Conservation (phyloP, 2,329 filamentous ascomycete species). For the Daldinia sp. region DNA sequence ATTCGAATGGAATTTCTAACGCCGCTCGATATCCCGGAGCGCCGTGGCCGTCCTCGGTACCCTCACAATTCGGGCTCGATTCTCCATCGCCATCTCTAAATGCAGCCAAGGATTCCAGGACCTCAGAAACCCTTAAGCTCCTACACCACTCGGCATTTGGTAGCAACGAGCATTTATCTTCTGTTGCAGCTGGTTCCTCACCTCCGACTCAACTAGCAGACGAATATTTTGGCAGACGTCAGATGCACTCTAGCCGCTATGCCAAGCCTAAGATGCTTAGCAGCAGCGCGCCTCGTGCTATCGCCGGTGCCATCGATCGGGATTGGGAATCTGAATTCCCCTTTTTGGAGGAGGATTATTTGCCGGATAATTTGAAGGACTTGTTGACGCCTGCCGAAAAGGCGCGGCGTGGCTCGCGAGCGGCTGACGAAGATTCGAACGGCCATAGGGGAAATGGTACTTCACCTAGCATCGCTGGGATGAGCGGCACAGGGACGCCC, state of each 20-base stretch:
- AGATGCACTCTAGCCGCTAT: slow-evolving; percentile 74
- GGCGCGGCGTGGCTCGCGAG: slow-evolving; percentile 68
- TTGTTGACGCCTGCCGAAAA: slow-evolving; percentile 73
- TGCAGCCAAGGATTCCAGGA: slow-evolving; percentile 66
- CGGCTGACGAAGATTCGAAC: slow-evolving; percentile 60
- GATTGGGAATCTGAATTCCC: slow-evolving; percentile 75
- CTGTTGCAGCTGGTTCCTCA: slow-evolving; percentile 51
- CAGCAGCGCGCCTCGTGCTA: slow-evolving; percentile 72
- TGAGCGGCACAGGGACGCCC: slow-evolving; percentile 51
- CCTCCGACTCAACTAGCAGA: slow-evolving; percentile 51
- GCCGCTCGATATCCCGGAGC: slow-evolving; percentile 81
- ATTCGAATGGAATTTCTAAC: slow-evolving; percentile 93
- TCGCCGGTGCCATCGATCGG: slow-evolving; percentile 68
- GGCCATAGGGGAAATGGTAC: slow-evolving; percentile 48
- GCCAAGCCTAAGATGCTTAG: slow-evolving; percentile 73
- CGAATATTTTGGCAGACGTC: slow-evolving; percentile 74
- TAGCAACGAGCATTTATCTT: slow-evolving; percentile 69
- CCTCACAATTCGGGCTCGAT: slow-evolving; percentile 88
- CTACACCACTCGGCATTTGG: slow-evolving; percentile 74
- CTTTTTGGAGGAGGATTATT: slow-evolving; percentile 84
- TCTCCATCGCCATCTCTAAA: slow-evolving; percentile 80
- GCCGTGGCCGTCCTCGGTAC: slow-evolving; percentile 90
- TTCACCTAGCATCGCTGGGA: slow-evolving; percentile 46
- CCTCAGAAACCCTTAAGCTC: slow-evolving; percentile 70
- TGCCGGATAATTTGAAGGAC: slow-evolving; percentile 76